Base-by-base conservation (phyloP, 2,329 filamentous ascomycete genomes). In the Cephalotrichum gorgonifer region DNA sequence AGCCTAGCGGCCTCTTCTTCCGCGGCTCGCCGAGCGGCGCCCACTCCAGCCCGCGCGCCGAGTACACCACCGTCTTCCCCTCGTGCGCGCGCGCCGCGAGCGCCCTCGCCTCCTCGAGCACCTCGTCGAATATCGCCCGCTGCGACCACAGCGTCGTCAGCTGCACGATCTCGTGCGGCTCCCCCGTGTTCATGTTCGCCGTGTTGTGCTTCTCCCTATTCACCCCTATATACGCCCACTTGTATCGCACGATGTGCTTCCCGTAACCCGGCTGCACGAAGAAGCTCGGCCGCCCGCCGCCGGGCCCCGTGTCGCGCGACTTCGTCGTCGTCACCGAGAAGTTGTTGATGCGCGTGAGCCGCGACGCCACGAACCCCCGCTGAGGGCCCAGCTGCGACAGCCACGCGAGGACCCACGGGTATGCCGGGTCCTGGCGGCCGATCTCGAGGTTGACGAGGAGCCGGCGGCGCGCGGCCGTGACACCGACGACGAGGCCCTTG, bases 401-500 rank as follows among this genome's bases (percentile, higher is more conserved):
- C 90, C 93, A 98, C 55, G 90, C 84, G 9, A 98, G 75, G 39
- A 98, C 81, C 91, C 90, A 97, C 38, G 83, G 83, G 63, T 97
- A 98, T 2, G 91, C 90, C 42, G 88, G 82, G 67, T 98, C 93
- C 59, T 91, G 87, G 62, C 88, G 86, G 64, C 87, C 91, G 65
- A 98, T 95, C 67, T 98, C 93, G 59, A 98, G 82, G 59, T 96
- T 89, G 58, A 97, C 88, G 27, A 98, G 81, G 69, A 98, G 81
- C 44, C 91, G 87, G 48, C 85, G 83, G 45, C 88, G 86, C 51
- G 95, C 69, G 50, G 94, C 74, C 41, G 78, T 77, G n/a, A 84
- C 82, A 49, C 81, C 81, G 58, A 81, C 74, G 52, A 90, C 78
- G 51, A 86, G 65, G 30, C 86, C 87, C 60, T 85, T 85, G 54